Conservation (phyloP, 1,284 basidiomycete genomes). For the Ceratobasidium sp. region DNA sequence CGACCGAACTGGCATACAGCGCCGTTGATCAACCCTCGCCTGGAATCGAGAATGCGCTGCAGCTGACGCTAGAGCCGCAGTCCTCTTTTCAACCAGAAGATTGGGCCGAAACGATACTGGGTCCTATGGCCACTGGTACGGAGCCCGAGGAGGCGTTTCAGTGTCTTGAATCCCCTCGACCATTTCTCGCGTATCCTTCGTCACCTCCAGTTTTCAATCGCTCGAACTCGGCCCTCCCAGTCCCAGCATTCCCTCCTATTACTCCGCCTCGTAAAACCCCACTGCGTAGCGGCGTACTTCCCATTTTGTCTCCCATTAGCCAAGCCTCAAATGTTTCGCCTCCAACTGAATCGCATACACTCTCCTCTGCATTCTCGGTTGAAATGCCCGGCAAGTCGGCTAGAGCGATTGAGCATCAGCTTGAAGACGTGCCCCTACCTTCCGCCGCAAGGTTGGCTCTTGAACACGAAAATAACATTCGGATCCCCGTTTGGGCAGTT, state of each 20-base stretch:
- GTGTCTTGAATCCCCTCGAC: background rate
- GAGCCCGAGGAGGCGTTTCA: background rate
- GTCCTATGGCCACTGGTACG: background rate
- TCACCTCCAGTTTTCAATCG: background rate
- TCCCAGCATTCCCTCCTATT: background rate
- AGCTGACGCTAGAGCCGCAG: background rate
- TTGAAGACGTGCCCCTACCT: background rate
- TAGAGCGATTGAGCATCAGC: background rate
- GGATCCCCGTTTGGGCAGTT: constrained; percentile 41
- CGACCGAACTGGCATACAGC: background rate
- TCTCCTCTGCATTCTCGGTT: background rate
- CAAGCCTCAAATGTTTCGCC: background rate
- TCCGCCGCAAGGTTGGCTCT: background rate
- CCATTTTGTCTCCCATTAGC: background rate
- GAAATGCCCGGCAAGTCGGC: background rate
- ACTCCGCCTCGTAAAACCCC: background rate
- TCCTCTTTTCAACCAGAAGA: background rate
- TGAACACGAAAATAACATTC: background rate
- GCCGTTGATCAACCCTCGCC: too few species aligned
- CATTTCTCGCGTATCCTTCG: background rate
- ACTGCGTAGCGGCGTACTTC: background rate
- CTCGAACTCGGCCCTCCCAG: background rate
- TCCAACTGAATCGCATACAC: background rate
- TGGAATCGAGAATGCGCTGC: background rate
- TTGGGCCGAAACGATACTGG: background rate